These are phyloP conservation scores for Bipolaris sorokiniana DNA, from an alignment of 2,329 filamentous ascomycete genomes.

Conservation along the genomic window DNA sequence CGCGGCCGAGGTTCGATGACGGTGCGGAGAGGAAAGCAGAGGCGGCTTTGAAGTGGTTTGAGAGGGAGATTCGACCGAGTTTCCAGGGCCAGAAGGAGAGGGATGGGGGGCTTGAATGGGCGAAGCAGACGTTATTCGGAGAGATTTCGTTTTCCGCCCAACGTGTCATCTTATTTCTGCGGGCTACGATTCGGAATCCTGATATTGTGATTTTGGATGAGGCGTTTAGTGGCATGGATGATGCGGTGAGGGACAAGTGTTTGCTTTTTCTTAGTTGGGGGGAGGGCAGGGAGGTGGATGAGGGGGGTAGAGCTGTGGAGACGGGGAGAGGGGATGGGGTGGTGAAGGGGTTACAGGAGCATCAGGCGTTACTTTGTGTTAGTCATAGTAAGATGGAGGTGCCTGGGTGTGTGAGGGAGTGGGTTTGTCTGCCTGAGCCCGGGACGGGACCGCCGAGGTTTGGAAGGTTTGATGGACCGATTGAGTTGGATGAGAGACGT, in stretches of 20 bases:
- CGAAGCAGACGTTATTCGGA: constrained; percentile 71
- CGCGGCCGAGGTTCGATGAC: constrained; percentile 68
- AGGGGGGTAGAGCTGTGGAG: constrained; percentile 43
- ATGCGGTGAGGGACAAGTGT: constrained; percentile 79
- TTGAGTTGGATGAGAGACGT: constrained; percentile 62
- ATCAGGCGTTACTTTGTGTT: constrained; percentile 88
- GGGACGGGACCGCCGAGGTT: constrained; percentile 69
- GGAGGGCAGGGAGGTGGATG: constrained; percentile 47
- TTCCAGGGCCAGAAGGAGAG: constrained; percentile 10
- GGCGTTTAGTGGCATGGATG: constrained; percentile 59
- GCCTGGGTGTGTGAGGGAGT: constrained; percentile 80
- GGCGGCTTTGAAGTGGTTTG: constrained; percentile 76
- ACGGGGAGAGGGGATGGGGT: constrained; percentile 57
- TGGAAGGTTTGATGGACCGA: constrained; percentile 67
- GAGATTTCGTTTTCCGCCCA: constrained; percentile 81
- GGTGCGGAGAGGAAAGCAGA: constrained; percentile 67
- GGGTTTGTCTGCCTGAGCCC: constrained; percentile 82
- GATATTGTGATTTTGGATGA: constrained; percentile 60
- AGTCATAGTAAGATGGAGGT: constrained; percentile 92
- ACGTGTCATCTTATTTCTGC: constrained; percentile 80
- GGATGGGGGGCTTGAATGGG: constrained; percentile 63
- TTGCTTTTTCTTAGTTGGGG: constrained; percentile 72
- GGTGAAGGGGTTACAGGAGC: constrained; percentile 67
- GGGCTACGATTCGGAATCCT: constrained; percentile 54
- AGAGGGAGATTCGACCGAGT: constrained; percentile 72